Percentiles rank a stretch among this genome's conserved stretches.
Evolutionary conservation across 257 asterid species (phyloP).

Genomic region (Solanum okadae): DNA sequence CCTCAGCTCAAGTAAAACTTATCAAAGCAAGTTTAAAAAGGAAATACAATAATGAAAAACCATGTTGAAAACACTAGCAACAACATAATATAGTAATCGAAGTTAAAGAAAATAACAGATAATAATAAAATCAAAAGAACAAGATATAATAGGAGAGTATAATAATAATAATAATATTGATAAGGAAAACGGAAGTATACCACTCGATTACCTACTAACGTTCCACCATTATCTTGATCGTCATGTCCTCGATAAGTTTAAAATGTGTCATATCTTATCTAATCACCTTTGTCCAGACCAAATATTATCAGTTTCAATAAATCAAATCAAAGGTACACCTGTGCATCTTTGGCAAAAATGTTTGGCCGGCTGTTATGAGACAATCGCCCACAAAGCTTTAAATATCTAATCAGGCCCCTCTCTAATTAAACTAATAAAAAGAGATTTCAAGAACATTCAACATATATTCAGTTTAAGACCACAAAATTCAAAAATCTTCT

Average conservation of each 20-base stretch:
- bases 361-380: slow-evolving; percentile 10
- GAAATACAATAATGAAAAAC: background rate
- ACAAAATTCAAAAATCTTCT: background rate
- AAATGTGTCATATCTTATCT: background rate
- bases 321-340: background rate
- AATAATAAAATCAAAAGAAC: background rate
- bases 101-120: background rate
- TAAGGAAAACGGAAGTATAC: background rate
- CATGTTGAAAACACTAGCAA: background rate
- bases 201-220: background rate
- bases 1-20: background rate
- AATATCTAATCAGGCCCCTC: background rate
- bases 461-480: background rate
- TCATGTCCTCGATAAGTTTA: background rate
- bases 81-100: background rate
- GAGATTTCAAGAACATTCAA: background rate
- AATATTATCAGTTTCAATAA: background rate
- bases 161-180: background rate
- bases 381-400: background rate
- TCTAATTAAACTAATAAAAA: background rate
- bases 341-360: background rate
- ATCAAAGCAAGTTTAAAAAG: background rate
- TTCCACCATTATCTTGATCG: background rate
- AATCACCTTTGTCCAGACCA: background rate
- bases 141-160: background rate